Percentiles rank a stretch among this genome's conserved stretches.
phyloP scores from a whole-genome alignment of 2,329 filamentous ascomycete species.

The Xylaria sp. region DNA sequence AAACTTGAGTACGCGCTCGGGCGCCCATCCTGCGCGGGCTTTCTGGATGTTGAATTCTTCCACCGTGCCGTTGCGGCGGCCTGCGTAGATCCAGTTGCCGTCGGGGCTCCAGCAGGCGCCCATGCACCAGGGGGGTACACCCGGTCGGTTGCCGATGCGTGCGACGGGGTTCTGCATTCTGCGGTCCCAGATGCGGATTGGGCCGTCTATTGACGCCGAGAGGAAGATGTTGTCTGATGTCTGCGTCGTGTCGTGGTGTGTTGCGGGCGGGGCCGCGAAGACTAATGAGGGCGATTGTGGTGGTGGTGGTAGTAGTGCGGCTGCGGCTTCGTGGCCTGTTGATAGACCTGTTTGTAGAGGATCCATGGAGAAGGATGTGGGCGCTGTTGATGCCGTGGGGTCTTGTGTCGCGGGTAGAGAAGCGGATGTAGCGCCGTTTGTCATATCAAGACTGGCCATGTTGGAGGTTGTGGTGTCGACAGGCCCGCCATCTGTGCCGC shows the following conservation, averaged over 20 bases:
- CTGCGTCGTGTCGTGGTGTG: constrained; percentile 64
- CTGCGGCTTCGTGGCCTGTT: constrained; percentile 32
- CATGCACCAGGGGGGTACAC: constrained; percentile 96
- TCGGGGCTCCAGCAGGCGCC: constrained; percentile 96
- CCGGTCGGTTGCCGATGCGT: constrained; percentile 76
- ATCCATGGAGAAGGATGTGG: constrained; percentile 30
- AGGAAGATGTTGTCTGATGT: constrained; percentile 84
- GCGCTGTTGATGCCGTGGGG: constrained; percentile 24
- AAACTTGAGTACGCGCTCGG: constrained; percentile 85
- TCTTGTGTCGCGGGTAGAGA: constrained; percentile 40
- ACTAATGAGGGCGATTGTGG: constrained; percentile 52
- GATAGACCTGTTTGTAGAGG: constrained; percentile 26
- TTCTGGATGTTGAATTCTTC: constrained; percentile 94
- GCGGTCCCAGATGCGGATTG: constrained; percentile 91
- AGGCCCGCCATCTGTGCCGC: constrained; percentile 20
- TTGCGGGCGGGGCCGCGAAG: constrained; percentile 53
- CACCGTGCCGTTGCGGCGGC: constrained; percentile 88
- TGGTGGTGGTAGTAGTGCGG: constrained; percentile 35
- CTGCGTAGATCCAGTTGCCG: constrained; percentile 94
- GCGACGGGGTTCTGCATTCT: constrained; percentile 81
- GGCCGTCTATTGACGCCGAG: constrained; percentile 87
- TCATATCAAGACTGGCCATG: constrained; percentile 31
- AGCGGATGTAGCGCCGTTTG: constrained; percentile 23
- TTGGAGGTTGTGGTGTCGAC: constrained; percentile 34
- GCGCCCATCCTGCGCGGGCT: constrained; percentile 71